These are phyloP conservation scores for Ajuga chamaepitys DNA, from an alignment of 257 asterid species.

Conservation along the genomic window DNA sequence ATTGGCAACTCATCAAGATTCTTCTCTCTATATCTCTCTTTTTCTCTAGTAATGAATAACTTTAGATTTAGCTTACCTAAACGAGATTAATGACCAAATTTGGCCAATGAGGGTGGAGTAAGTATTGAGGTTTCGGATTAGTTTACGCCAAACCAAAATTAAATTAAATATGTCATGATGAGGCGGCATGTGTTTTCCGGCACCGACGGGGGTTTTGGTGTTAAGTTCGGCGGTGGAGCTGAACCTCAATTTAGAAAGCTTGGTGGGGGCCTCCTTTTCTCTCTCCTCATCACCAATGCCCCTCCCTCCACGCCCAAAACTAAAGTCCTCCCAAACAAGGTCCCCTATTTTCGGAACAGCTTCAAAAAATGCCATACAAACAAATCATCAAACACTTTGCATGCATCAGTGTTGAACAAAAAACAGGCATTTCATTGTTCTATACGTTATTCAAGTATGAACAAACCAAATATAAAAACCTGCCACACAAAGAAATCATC, in stretches of 20 bases:
- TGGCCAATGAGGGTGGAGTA: slow-evolving; percentile 89
- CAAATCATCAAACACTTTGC: slow-evolving; percentile 19
- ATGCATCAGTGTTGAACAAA: background rate
- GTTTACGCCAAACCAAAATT: slow-evolving; percentile 98
- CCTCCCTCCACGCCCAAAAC: slow-evolving; percentile 61
- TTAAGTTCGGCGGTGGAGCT: slow-evolving; percentile 56
- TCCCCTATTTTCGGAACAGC: slow-evolving; percentile 63
- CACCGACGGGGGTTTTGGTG: slow-evolving; percentile 31
- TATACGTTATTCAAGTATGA: background rate
- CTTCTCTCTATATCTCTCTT: background rate
- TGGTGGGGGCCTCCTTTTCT: slow-evolving; percentile 46
- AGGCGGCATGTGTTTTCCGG: slow-evolving; percentile 77
- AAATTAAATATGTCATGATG: slow-evolving; percentile 84
- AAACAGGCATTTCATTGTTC: background rate
- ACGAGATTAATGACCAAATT: slow-evolving; percentile 74
- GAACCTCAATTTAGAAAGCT: slow-evolving; percentile 61
- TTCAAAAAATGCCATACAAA: slow-evolving; percentile 12
- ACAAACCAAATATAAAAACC: too few relatives aligned
- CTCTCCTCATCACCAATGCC: slow-evolving; percentile 53
- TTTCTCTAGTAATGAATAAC: background rate
- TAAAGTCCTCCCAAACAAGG: slow-evolving; percentile 55
- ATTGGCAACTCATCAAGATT: background rate
- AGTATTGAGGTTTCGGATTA: slow-evolving; percentile 88
- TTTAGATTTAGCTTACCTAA: slow-evolving; percentile 33
- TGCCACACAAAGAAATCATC: background rate